Base-by-base conservation (phyloP, 352 stramenopile species). In the Phytophthora hybrid region DNA sequence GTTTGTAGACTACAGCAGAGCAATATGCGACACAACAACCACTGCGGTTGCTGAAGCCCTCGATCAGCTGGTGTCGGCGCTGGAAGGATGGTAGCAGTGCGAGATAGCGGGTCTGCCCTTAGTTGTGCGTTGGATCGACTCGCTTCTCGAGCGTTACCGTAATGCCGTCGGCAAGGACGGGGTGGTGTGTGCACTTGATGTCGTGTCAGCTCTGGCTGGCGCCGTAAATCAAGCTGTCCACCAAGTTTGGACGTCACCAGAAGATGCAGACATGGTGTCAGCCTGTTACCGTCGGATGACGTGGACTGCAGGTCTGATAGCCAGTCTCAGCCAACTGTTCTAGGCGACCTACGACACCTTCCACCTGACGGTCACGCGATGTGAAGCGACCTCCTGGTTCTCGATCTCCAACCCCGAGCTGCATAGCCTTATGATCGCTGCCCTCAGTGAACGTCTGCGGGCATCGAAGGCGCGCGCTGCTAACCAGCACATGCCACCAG, bases 41-140 rank as follows among this genome's bases (percentile, higher is more conserved):
- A 29, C 41, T 14, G 3, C 10, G 6, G 39, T 63, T 5, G 23
- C 32, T 23, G 14, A 63, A 18, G 57, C 39, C 2, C 23, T 63
- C 8, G 14, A 54, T 9, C 37, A 44, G 41, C 11, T 63, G 0
- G 37, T 53, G 18, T 39, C n/a, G 4, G 14, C 41, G 5, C 21
- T 63, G 19, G 23, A 46, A 63, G 57, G 56, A 5, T 63, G 56
- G 37, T 10, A 63, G 11, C 56, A 63, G 56, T 63, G 19, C 13
- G 56, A 63, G n/a, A 21, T 39, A 10, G 37, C 56, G 6, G 56
- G 29, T 19, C 56, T 63, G 2, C 56, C 19, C 5, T 14, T 63
- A n/a, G 4, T 63, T 6, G 37, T 55, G 19, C 10, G 19, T 14
- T 56, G 44, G 58, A 34, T 64, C 14, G 41, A 64, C 23, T 31